phyloP scores from a whole-genome alignment of 106 monocot genomes.

The Triglochin maritima region DNA sequence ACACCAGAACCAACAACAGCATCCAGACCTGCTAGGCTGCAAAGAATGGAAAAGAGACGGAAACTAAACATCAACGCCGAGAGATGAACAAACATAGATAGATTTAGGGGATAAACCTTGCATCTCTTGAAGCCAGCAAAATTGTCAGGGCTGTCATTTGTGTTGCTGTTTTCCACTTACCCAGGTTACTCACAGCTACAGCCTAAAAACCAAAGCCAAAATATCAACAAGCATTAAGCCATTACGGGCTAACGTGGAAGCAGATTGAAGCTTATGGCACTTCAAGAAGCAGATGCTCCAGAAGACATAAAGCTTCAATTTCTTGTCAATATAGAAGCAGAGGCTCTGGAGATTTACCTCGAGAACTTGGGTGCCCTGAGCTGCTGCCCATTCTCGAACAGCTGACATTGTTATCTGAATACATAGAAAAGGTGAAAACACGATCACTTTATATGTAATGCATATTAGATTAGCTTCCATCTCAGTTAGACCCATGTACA shows the following conservation, averaged over 20 bases:
- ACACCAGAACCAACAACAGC: slow-evolving; percentile 51
- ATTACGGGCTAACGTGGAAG: too few relatives aligned
- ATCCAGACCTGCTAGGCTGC: slow-evolving; percentile 36
- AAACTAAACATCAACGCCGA: background rate
- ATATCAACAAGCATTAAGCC: background rate
- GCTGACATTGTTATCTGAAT: slow-evolving; percentile 85
- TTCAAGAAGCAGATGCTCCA: too few relatives aligned
- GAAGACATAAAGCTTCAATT: too few relatives aligned
- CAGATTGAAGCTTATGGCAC: too few relatives aligned
- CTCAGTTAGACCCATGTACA: too few relatives aligned
- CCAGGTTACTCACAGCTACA: slow-evolving; percentile 84
- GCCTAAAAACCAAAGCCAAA: slow-evolving; percentile 30
- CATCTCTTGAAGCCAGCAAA: slow-evolving; percentile 63
- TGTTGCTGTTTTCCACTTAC: slow-evolving; percentile 98
- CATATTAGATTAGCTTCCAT: background rate
- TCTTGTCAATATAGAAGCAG: background rate
- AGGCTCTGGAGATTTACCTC: slow-evolving; percentile 28
- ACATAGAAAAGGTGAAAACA: background rate
- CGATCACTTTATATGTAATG: background rate
- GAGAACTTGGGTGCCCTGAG: slow-evolving; percentile 53
- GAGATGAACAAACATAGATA: background rate
- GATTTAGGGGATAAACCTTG: slow-evolving; percentile 32
- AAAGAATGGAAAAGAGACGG: slow-evolving; percentile 8
- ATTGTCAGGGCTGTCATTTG: slow-evolving; percentile 85
- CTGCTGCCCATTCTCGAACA: slow-evolving; percentile 91